phyloP scores from a whole-genome alignment of 2,329 filamentous ascomycete species.

The Penicillium sp. region DNA sequence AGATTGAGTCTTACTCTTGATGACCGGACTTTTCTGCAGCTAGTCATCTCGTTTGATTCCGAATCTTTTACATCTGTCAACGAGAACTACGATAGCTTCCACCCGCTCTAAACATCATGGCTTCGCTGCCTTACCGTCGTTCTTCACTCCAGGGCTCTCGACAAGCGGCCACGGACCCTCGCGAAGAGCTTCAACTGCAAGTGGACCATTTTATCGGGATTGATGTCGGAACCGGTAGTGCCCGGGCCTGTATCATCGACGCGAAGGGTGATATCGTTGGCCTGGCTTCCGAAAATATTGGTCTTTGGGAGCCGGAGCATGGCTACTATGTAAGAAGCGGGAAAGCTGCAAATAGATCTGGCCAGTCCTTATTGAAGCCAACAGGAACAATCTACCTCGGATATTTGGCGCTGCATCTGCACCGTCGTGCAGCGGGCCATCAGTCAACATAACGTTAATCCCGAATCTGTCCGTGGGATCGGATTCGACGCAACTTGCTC shows the following conservation, averaged over 20 bases:
- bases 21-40: no score
- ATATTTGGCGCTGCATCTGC: slow-evolving; percentile 96
- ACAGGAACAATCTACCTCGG: slow-evolving; percentile 92
- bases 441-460: slow-evolving; percentile 71
- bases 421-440: slow-evolving; percentile 77
- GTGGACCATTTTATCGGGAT: slow-evolving; percentile 70
- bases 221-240: slow-evolving; percentile 93
- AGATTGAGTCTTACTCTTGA: no score
- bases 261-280: slow-evolving; percentile 77
- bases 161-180: slow-evolving; percentile 42
- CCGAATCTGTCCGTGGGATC: slow-evolving; percentile 72
- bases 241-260: slow-evolving; percentile 92
- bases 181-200: slow-evolving; percentile 53
- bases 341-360: no score
- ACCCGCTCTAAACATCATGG: slow-evolving; percentile 19
- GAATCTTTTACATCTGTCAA: no score
- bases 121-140: slow-evolving; percentile 31
- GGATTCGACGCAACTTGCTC: slow-evolving; percentile 99
- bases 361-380: no score
- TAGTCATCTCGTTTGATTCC: no score
- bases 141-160: slow-evolving; percentile 31
- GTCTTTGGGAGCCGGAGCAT: slow-evolving; percentile 70
- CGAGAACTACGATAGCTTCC: no score
- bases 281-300: slow-evolving; percentile 67
- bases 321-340: slow-evolving; percentile 63